Evolutionary conservation across 1,284 basidiomycete species (phyloP).

Genomic region (Boletus coffeatus): DNA sequence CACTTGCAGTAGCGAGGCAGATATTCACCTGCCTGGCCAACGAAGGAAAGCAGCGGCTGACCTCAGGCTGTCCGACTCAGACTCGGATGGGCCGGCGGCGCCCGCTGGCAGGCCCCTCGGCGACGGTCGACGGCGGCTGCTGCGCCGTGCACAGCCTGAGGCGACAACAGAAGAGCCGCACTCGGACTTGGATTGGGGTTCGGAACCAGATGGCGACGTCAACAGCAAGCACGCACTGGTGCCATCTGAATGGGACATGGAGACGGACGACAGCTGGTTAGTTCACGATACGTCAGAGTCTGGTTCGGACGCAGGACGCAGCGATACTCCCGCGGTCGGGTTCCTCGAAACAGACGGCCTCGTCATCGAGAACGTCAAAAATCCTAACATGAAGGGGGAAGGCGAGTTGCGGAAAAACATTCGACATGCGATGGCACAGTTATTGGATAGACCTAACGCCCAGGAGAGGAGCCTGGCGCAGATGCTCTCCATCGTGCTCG

Average conservation of each 20-base stretch:
- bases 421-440: not conserved
- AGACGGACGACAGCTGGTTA: too few relatives aligned
- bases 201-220: too few relatives aligned
- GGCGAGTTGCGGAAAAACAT: conserved; percentile 1
- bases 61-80: not conserved
- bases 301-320: too few relatives aligned
- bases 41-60: not conserved
- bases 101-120: too few relatives aligned
- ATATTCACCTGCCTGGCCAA: not conserved
- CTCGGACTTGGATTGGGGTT: too few relatives aligned
- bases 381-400: not conserved
- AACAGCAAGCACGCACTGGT: too few relatives aligned
- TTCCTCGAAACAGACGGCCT: not conserved
- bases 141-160: not conserved
- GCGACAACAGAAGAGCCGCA: too few relatives aligned
- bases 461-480: not conserved
- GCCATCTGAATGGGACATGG: too few relatives aligned
- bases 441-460: not conserved
- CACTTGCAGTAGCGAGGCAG: too few relatives aligned
- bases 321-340: too few relatives aligned
- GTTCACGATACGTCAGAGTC: too few relatives aligned
- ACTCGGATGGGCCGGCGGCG: too few relatives aligned
- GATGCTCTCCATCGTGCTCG: not conserved
- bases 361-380: not conserved
- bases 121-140: not conserved